phyloP scores from a whole-genome alignment of 1,284 basidiomycete species.

The Leccinum angustisporum region DNA sequence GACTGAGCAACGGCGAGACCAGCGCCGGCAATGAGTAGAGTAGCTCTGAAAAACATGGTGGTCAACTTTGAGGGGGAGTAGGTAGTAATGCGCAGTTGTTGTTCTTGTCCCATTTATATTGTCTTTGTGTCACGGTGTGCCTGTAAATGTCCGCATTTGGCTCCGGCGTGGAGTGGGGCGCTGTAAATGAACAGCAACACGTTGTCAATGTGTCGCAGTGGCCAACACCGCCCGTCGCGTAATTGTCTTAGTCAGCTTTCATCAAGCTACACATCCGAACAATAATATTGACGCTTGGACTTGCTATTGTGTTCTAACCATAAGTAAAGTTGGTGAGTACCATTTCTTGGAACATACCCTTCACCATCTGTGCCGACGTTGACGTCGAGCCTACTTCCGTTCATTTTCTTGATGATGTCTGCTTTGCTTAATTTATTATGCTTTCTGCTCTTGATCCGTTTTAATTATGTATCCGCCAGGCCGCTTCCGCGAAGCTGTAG shows the following conservation, averaged over 20 bases:
- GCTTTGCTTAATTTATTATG: not conserved
- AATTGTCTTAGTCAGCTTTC: too few species aligned
- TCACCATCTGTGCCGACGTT: not conserved
- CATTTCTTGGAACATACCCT: not conserved
- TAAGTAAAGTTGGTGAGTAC: slow-evolving; percentile 8
- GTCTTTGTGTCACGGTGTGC: not conserved
- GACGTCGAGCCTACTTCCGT: slow-evolving; percentile 1
- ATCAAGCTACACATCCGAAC: too few species aligned
- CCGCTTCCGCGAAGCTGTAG: slow-evolving; percentile 18
- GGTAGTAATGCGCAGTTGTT: not conserved
- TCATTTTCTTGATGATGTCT: slow-evolving; percentile 10
- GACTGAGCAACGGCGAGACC: slow-evolving; percentile 45
- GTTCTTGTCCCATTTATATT: not conserved
- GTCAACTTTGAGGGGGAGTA: not conserved
- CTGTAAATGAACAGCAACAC: too few species aligned
- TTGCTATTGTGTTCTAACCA: slow-evolving; percentile 1
- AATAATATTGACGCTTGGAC: too few species aligned
- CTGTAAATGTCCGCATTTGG: not conserved
- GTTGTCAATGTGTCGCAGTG: too few species aligned
- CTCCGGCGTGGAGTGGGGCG: not conserved
- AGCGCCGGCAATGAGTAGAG: slow-evolving; percentile 38
- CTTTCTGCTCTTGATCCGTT: slow-evolving; percentile 12
- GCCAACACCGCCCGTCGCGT: not conserved
- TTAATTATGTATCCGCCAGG: slow-evolving; percentile 8
- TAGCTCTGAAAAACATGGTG: slow-evolving; percentile 30